These are phyloP conservation scores for Aphanocladium album DNA, from an alignment of 2,329 filamentous ascomycete species.

Conservation along the genomic window DNA sequence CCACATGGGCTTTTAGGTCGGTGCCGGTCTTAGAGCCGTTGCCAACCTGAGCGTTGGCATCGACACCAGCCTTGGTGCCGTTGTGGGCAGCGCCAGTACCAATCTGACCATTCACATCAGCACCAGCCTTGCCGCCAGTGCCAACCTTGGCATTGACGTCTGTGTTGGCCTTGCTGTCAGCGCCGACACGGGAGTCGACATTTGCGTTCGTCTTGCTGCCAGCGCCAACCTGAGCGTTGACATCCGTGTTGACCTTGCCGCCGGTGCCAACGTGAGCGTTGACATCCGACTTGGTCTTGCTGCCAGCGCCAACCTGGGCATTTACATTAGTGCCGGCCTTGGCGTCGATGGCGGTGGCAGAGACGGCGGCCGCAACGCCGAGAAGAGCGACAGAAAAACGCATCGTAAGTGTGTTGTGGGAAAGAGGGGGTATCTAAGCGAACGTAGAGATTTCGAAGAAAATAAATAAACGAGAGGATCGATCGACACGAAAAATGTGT, in stretches of 20 bases:
- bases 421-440: background rate
- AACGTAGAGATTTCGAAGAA: background rate
- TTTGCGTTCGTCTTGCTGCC: background rate
- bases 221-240: background rate
- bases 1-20: too few relatives aligned
- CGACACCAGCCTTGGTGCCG: background rate
- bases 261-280: slow-evolving; percentile 8
- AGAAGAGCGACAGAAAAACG: slow-evolving; percentile 9
- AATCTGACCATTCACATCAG: background rate
- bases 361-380: slow-evolving; percentile 7
- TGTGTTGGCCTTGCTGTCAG: slow-evolving; percentile 23
- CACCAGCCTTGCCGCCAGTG: background rate
- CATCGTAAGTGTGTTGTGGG: background rate
- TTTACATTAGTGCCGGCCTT: background rate
- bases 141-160: slow-evolving; percentile 19
- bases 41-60: background rate
- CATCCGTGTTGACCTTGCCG: slow-evolving; percentile 18
- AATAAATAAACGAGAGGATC: background rate
- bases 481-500: slow-evolving; percentile 4
- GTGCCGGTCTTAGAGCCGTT: too few relatives aligned
- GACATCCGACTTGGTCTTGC: too few relatives aligned
- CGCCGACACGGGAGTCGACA: background rate
- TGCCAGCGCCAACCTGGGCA: background rate
- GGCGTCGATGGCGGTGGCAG: slow-evolving; percentile 2
- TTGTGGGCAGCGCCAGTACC: too few relatives aligned